phyloP scores from a whole-genome alignment of 202 grass and related monocot genomes.

The Elaeis oleifera region DNA sequence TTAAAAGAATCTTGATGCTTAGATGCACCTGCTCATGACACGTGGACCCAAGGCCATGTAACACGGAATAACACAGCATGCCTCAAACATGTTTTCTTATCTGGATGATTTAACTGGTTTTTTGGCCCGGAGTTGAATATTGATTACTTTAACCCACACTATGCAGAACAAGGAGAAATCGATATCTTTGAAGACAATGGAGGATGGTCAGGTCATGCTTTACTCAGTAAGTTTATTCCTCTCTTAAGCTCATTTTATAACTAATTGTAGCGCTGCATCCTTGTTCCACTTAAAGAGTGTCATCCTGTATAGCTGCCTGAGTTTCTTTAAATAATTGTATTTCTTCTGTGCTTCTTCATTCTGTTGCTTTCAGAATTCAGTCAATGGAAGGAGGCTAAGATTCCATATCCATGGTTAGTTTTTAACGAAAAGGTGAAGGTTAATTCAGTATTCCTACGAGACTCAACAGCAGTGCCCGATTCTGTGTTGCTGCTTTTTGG shows the following conservation, averaged over 20 bases:
- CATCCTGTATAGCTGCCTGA: too few species aligned
- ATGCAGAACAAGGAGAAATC: conserved; percentile 94
- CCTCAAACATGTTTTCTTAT: too few species aligned
- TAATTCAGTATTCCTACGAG: conserved; percentile 90
- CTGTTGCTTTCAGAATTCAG: conserved; percentile 75
- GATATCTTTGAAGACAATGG: conserved; percentile 94
- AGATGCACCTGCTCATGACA: too few species aligned
- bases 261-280: too few species aligned
- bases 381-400: conserved; percentile 83
- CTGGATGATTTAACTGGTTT: too few species aligned
- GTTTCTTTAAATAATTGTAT: neutral
- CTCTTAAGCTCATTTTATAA: conserved; percentile 3
- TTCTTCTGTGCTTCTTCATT: neutral
- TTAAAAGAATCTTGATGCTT: too few species aligned
- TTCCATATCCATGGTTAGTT: conserved; percentile 94
- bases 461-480: conserved; percentile 89
- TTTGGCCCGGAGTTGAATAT: too few species aligned
- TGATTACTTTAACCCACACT: conserved; percentile 10
- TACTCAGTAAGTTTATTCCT: conserved; percentile 56
- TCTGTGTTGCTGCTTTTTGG: conserved; percentile 88
- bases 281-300: too few species aligned
- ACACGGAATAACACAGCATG: too few species aligned
- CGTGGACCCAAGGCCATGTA: too few species aligned
- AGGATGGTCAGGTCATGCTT: conserved; percentile 97
- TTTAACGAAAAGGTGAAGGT: conserved; percentile 99